Conservation (phyloP, 306 rosid genomes). For the Prunus padus region DNA sequence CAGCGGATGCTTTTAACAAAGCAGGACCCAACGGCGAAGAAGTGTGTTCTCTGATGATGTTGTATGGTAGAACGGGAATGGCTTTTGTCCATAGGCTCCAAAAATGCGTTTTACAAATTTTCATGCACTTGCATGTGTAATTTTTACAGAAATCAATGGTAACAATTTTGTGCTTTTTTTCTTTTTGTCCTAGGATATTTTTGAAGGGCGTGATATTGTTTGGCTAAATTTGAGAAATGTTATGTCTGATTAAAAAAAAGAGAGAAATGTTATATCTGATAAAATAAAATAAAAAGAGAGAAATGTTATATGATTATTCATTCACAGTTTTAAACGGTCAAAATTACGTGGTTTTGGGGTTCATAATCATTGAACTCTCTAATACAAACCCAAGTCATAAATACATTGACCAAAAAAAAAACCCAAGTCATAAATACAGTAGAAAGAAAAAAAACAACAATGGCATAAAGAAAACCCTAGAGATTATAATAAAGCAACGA, state of each 20-base stretch:
- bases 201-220: not conserved
- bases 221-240: not conserved
- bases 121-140: constrained; percentile 7
- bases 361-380: not conserved
- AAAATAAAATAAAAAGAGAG: too few species aligned
- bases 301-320: not conserved
- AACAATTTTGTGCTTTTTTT: not conserved
- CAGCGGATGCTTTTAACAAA: not conserved
- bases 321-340: not conserved
- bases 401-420: too few species aligned
- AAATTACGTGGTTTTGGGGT: not conserved
- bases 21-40: not conserved
- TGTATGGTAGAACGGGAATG: not conserved
- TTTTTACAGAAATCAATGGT: not conserved
- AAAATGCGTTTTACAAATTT: not conserved
- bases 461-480: too few species aligned
- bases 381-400: not conserved
- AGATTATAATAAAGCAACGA: too few species aligned
- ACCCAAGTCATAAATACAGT: not conserved
- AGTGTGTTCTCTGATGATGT: not conserved
- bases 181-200: not conserved
- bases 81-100: not conserved
- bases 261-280: too few species aligned
- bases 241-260: not conserved
- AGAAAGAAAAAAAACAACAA: too few species aligned